These are phyloP conservation scores for Suhomyces taliae DNA, from an alignment of 1,139 yeast genomes.

Conservation along the genomic window DNA sequence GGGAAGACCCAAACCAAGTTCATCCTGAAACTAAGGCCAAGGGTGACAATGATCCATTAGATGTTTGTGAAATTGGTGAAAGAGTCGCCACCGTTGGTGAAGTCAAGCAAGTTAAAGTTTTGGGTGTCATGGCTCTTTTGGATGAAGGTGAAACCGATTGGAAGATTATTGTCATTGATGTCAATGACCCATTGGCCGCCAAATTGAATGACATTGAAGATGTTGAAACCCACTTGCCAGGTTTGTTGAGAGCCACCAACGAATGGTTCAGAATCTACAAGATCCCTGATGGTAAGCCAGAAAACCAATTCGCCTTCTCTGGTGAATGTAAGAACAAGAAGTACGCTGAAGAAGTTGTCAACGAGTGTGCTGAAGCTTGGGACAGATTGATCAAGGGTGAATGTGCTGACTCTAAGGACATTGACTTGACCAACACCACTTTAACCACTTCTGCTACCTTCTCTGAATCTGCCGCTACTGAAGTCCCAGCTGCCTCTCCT, in stretches of 20 bases:
- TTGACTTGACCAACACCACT: constrained; percentile 66
- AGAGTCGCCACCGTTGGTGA: constrained; percentile 68
- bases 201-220: constrained; percentile 78
- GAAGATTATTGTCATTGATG: constrained; percentile 88
- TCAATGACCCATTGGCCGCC: constrained; percentile 75
- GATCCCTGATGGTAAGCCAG: constrained; percentile 90
- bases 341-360: constrained; percentile 68
- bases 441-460: constrained; percentile 56
- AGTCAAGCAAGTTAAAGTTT: constrained; percentile 79
- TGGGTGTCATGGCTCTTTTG: constrained; percentile 90
- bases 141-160: constrained; percentile 99
- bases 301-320: constrained; percentile 80
- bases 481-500: constrained; percentile 69
- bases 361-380: constrained; percentile 84
- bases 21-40: constrained; percentile 42
- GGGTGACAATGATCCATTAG: constrained; percentile 97
- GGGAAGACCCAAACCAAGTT: constrained; percentile 70
- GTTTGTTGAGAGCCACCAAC: constrained; percentile 77
- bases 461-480: constrained; percentile 48
- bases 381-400: constrained; percentile 59
- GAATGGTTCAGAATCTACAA: constrained; percentile 96
- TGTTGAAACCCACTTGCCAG: constrained; percentile 81
- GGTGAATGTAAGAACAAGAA: constrained; percentile 74
- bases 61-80: constrained; percentile 92
- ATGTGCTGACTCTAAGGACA: constrained; percentile 41